Percentiles rank a stretch among this genome's conserved stretches.
phyloP scores from a whole-genome alignment of 768 basidiomycete species.

The Tricholoma flavovirens region DNA sequence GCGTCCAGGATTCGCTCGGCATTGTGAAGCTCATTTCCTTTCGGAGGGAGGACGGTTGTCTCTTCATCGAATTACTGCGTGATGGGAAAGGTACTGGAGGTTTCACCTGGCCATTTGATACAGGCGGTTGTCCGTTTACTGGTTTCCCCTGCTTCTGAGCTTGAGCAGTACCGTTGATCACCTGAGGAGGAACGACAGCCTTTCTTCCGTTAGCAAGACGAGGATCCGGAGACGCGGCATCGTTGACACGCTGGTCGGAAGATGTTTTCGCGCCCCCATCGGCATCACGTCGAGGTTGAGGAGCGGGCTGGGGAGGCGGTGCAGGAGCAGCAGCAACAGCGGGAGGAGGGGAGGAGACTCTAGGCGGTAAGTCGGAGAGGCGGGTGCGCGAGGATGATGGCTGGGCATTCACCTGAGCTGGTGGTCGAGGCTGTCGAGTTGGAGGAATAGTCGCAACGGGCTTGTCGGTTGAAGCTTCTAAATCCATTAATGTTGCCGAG shows the following conservation, averaged over 20 bases:
- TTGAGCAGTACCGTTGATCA: background rate
- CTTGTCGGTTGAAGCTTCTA: background rate
- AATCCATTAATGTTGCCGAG: background rate
- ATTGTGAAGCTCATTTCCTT: background rate
- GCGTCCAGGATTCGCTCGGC: constrained; percentile 12
- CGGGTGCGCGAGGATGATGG: constrained; percentile 23
- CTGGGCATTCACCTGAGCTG: constrained; percentile 21
- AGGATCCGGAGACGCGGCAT: background rate
- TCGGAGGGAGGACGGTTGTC: background rate
- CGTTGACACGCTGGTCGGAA: background rate
- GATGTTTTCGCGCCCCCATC: background rate
- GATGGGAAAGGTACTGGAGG: background rate
- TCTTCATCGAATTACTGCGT: background rate
- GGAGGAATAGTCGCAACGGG: background rate
- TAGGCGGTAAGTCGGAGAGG: background rate
- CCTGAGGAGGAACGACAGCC: background rate
- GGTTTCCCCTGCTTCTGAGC: background rate
- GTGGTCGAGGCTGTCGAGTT: background rate
- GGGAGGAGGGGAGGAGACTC: background rate
- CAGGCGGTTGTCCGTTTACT: background rate
- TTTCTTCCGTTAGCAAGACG: background rate
- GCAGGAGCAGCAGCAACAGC: background rate
- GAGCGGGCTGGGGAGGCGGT: background rate
- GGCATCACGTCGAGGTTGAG: background rate
- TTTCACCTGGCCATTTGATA: background rate